Percentiles rank a stretch among this genome's conserved stretches.
Evolutionary conservation across 169 alveolate genomes (phyloP).

Genomic region (Eimeria praecox): DNA sequence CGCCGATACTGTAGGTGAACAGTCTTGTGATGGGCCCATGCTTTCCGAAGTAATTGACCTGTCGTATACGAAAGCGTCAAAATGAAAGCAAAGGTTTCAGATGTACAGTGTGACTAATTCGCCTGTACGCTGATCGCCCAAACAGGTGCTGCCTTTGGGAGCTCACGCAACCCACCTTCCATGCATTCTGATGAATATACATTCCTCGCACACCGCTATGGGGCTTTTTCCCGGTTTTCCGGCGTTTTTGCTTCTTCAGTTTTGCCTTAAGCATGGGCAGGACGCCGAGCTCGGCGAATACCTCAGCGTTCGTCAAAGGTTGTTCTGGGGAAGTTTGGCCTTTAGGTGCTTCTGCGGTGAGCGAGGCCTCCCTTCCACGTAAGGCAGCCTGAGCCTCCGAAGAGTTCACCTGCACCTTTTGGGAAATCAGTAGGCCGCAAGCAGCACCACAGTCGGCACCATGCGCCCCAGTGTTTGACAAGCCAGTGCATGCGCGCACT

Average conservation of each 20-base stretch:
- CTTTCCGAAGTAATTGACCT: conserved; percentile 77
- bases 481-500: neutral
- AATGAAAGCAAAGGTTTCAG: neutral
- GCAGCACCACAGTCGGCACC: neutral
- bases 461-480: neutral
- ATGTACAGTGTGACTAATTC: neutral
- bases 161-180: conserved; percentile 70
- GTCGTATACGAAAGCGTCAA: neutral
- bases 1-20: conserved; percentile 73
- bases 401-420: neutral
- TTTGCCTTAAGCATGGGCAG: conserved; percentile 33
- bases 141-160: neutral
- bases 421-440: neutral
- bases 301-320: neutral
- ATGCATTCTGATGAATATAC: conserved; percentile 81
- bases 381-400: neutral
- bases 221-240: conserved; percentile 75
- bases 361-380: neutral
- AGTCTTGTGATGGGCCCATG: conserved; percentile 17
- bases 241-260: conserved; percentile 26
- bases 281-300: conserved; percentile 63
- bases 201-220: conserved; percentile 84
- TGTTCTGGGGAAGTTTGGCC: neutral
- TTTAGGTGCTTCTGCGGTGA: neutral
- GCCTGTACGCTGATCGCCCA: neutral